Evolutionary conservation across 1,139 yeast species (phyloP), one percentile per base, ranked within the genome.

Genomic region (Suhomyces bribrorum): DNA sequence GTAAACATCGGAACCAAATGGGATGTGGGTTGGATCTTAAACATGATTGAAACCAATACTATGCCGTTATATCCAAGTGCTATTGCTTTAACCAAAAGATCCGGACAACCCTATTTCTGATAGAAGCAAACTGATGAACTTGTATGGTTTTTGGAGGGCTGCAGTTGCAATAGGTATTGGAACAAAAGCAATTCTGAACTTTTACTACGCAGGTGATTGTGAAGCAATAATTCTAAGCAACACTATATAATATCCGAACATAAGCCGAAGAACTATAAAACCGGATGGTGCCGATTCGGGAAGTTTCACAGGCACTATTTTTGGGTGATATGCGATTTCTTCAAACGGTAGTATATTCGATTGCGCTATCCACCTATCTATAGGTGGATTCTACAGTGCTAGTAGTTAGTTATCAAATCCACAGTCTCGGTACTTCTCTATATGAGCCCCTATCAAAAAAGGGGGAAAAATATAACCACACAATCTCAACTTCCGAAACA

Each of bases 361-460:
- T n/a, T n/a, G n/a, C n/a, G n/a, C n/a, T n/a, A n/a, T n/a, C n/a
- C n/a, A n/a, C n/a, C n/a, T n/a, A n/a, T n/a, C n/a, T n/a, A n/a
- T n/a, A n/a, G n/a, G n/a, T n/a, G n/a, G n/a, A n/a, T n/a, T n/a
- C n/a, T n/a, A n/a, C n/a, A n/a, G n/a, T n/a, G n/a, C n/a, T n/a
- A n/a, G n/a, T n/a, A n/a, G n/a, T n/a, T n/a, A n/a, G n/a, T n/a
- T n/a, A n/a, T 20, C 8, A 20, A 20, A 20, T 20, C 35, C 33
- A 32, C 26, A 29, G 30, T 17, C 18, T 16, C 30, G 13, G 29
- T 29, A 32, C 35, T 32, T 32, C 17, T 32, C 31, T 14, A 9
- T 14, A 18, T 16, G 23, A 34, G 35, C 42, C 42, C 42, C 42
- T 38, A 38, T 34, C 42, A 15, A 35, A 39, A 39, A 39, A 37